These are phyloP conservation scores for Purpureocillium takamizusanense DNA, from an alignment of 2,329 filamentous ascomycete genomes.

Conservation along the genomic window DNA sequence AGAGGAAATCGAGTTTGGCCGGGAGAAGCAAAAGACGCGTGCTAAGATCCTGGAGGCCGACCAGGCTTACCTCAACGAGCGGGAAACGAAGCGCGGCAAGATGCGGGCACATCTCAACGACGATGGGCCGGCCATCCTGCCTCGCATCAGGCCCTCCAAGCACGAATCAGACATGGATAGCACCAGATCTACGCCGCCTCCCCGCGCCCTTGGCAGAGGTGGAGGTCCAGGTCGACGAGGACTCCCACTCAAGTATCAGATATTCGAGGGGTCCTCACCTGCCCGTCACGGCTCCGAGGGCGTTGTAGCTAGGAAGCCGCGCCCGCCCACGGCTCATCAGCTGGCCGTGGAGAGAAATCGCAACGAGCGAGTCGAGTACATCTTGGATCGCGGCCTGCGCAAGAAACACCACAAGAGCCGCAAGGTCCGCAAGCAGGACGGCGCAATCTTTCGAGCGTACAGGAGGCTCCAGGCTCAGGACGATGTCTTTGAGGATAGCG, in stretches of 20 bases:
- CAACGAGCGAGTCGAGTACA: conserved; percentile 71
- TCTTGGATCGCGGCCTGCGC: conserved; percentile 66
- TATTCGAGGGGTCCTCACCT: conserved; percentile 53
- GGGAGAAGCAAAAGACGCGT: conserved; percentile 64
- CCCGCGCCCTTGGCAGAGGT: conserved; percentile 18
- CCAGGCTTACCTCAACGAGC: conserved; percentile 56
- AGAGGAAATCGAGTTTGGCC: conserved; percentile 62
- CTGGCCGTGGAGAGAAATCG: conserved; percentile 72
- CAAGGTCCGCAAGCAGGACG: conserved; percentile 53
- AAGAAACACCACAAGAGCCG: conserved; percentile 55
- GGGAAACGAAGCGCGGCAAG: conserved; percentile 48
- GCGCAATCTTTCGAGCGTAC: conserved; percentile 58
- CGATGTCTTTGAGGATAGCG: conserved; percentile 53
- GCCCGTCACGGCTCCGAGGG: conserved; percentile 45
- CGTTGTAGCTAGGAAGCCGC: conserved; percentile 52
- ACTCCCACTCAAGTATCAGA: conserved; percentile 46
- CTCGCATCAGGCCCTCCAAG: conserved; percentile 53
- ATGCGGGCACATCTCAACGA: conserved; percentile 31
- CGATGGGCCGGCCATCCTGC: conserved; percentile 50
- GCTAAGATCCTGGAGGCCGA: conserved; percentile 69
- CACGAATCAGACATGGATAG: conserved; percentile 42
- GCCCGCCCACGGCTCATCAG: conserved; percentile 74
- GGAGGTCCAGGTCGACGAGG: conserved; percentile 11
- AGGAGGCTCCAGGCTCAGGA: conserved; percentile 49
- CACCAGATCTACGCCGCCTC: conserved; percentile 33